A percentile compares a stretch with the other conserved stretches of the same genome.
These are phyloP conservation scores for Candida yuanshanica DNA, from an alignment of 805 yeast genomes.

Conservation along the genomic window DNA sequence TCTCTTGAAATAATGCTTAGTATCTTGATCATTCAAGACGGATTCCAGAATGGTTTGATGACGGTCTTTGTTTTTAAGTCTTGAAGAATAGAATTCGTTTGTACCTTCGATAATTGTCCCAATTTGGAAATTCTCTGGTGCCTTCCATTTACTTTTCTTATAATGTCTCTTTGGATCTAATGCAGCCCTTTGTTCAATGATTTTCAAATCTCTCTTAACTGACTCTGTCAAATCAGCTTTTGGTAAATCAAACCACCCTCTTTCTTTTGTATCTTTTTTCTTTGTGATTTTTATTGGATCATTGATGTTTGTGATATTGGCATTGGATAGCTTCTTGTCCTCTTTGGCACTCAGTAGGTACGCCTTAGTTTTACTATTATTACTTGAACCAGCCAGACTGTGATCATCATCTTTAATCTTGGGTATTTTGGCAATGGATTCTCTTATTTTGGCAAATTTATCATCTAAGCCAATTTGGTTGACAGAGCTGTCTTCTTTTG, in stretches of 20 bases:
- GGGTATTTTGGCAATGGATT: slow-evolving; percentile 32
- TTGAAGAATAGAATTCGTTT: slow-evolving; percentile 65
- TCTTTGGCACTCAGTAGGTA: slow-evolving; percentile 10
- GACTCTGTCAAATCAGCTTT: slow-evolving; percentile 67
- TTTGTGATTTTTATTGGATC: slow-evolving; percentile 37
- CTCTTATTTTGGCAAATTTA: slow-evolving; percentile 32
- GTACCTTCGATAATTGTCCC: slow-evolving; percentile 86
- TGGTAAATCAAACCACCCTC: slow-evolving; percentile 81
- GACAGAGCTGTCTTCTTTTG: not conserved
- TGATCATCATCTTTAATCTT: slow-evolving; percentile 26
- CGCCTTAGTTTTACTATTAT: slow-evolving; percentile 21
- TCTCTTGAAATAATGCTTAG: slow-evolving; percentile 75
- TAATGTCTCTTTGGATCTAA: slow-evolving; percentile 95
- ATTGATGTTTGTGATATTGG: slow-evolving; percentile 30
- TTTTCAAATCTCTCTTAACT: slow-evolving; percentile 67
- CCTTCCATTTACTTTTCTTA: slow-evolving; percentile 74
- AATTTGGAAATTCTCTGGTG: slow-evolving; percentile 76
- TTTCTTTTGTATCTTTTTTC: slow-evolving; percentile 9
- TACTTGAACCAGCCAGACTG: slow-evolving; percentile 6
- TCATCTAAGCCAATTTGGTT: slow-evolving; percentile 16
- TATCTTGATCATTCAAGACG: slow-evolving; percentile 64
- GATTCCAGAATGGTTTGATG: slow-evolving; percentile 79
- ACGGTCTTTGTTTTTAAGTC: slow-evolving; percentile 66
- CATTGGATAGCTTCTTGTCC: slow-evolving; percentile 11
- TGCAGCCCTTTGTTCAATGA: slow-evolving; percentile 82